phyloP scores from a whole-genome alignment of 306 rosid species.

The peach (Prunus persica) region DNA sequence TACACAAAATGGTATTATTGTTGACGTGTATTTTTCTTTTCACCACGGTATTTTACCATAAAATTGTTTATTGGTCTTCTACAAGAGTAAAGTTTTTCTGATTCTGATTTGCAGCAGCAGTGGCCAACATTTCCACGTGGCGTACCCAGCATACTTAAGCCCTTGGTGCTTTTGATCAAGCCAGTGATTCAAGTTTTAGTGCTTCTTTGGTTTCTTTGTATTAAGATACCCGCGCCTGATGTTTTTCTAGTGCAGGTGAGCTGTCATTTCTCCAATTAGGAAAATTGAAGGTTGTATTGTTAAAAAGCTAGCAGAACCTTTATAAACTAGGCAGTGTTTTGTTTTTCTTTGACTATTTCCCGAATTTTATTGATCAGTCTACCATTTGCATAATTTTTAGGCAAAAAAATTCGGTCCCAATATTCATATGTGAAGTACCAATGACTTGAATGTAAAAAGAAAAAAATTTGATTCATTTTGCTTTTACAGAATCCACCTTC shows the following conservation, averaged over 20 bases:
- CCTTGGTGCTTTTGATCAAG: slow-evolving; percentile 66
- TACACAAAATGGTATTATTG: slow-evolving; percentile 65
- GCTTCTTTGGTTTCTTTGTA: slow-evolving; percentile 91
- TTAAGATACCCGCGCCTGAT: slow-evolving; percentile 73
- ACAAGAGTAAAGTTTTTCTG: neutral
- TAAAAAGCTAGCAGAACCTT: neutral
- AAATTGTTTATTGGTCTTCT: neutral
- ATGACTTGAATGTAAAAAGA: neutral
- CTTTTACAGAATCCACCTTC: slow-evolving; percentile 92
- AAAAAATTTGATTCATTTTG: slow-evolving; percentile 15
- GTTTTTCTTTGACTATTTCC: neutral
- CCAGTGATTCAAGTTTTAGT: slow-evolving; percentile 62
- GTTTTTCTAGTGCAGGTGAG: slow-evolving; percentile 85
- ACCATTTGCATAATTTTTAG: neutral
- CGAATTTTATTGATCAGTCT: neutral
- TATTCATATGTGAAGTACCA: neutral
- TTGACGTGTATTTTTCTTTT: neutral
- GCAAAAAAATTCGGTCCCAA: neutral
- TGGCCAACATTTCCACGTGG: slow-evolving; percentile 53
- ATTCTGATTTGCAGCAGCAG: slow-evolving; percentile 53
- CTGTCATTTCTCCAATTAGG: neutral
- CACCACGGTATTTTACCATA: slow-evolving; percentile 2
- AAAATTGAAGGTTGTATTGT: neutral
- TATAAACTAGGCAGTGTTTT: neutral
- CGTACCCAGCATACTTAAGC: slow-evolving; percentile 60